Conservation (phyloP, 305 asterid species). For the Ruellia speciosa region DNA sequence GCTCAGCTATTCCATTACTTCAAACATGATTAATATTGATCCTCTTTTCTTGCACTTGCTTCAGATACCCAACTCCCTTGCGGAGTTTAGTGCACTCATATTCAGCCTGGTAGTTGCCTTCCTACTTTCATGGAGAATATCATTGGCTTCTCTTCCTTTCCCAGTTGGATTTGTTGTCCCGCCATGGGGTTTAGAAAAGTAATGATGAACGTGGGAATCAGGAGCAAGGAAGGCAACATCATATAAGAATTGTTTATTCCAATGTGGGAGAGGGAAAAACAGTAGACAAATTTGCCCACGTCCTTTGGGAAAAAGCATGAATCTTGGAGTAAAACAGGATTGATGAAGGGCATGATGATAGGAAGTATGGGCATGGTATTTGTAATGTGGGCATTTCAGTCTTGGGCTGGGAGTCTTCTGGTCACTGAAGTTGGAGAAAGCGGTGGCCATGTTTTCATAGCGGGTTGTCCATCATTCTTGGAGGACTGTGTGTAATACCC, state of each 20-base stretch:
- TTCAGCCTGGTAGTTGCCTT: conserved; percentile 33
- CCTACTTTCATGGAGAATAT: conserved; percentile 52
- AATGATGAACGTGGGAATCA: conserved; percentile 29
- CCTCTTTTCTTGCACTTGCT: not conserved
- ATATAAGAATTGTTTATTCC: conserved; percentile 46
- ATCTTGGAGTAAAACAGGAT: conserved; percentile 56
- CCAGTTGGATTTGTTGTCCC: conserved; percentile 31
- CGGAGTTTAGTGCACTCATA: conserved; percentile 31
- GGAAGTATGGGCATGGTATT: conserved; percentile 55
- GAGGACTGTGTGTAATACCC: conserved; percentile 74
- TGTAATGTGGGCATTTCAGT: conserved; percentile 47
- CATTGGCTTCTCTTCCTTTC: conserved; percentile 46
- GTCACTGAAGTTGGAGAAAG: conserved; percentile 41
- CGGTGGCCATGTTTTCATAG: conserved; percentile 45
- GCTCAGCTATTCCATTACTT: conserved; percentile 6
- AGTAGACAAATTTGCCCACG: conserved; percentile 31
- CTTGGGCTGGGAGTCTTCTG: conserved; percentile 59
- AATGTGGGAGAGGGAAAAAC: conserved; percentile 49
- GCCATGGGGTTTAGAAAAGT: conserved; percentile 41
- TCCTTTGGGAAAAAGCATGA: conserved; percentile 34
- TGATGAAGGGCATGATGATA: conserved; percentile 48
- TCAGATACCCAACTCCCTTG: conserved; percentile 51
- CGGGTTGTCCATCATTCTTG: conserved; percentile 37
- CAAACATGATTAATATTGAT: not conserved
- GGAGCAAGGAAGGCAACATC: conserved; percentile 46